Conservation (phyloP, 2,329 filamentous ascomycete genomes). For the Fusarium solani-melongenae region DNA sequence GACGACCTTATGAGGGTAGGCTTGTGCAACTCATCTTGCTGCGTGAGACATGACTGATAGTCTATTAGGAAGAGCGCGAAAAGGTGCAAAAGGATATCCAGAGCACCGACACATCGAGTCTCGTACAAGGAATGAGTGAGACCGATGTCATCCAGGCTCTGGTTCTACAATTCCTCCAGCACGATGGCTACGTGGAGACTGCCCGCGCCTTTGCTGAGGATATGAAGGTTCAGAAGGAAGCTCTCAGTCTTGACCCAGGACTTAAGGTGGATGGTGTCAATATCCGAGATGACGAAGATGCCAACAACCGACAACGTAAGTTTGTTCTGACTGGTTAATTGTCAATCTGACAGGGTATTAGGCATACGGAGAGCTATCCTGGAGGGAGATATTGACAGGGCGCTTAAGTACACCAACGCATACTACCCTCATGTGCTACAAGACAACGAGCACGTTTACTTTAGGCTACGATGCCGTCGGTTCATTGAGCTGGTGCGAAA, state of each 20-base stretch:
- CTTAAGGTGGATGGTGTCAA: constrained; percentile 68
- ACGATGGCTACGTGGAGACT: constrained; percentile 96
- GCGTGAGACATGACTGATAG: constrained; percentile 20
- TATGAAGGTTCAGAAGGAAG: constrained; percentile 77
- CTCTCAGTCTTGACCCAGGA: constrained; percentile 69
- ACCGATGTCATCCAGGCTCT: constrained; percentile 84
- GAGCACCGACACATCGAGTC: constrained; percentile 64
- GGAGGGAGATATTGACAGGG: constrained; percentile 91
- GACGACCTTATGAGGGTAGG: constrained; percentile 83
- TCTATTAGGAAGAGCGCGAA: constrained; percentile 67
- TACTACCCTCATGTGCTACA: constrained; percentile 85
- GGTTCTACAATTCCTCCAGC: constrained; percentile 86
- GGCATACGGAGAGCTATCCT: constrained; percentile 88
- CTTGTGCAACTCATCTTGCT: constrained; percentile 1
- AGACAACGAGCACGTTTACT: constrained; percentile 86
- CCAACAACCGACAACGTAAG: constrained; percentile 86
- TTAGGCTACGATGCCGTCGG: constrained; percentile 87
- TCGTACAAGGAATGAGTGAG: constrained; percentile 76
- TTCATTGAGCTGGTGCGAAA: constrained; percentile 94
- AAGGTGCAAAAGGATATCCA: constrained; percentile 70
- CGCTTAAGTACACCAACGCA: constrained; percentile 81
- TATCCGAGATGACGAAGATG: constrained; percentile 85
- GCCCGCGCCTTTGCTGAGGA: constrained; percentile 89
- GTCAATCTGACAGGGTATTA: constrained; percentile 51
- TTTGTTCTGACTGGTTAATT: background rate